A percentile compares a stretch with the other conserved stretches of the same genome.
phyloP scores from a whole-genome alignment of 192 early-diverging fungal genomes.

The Podila minutissima region DNA sequence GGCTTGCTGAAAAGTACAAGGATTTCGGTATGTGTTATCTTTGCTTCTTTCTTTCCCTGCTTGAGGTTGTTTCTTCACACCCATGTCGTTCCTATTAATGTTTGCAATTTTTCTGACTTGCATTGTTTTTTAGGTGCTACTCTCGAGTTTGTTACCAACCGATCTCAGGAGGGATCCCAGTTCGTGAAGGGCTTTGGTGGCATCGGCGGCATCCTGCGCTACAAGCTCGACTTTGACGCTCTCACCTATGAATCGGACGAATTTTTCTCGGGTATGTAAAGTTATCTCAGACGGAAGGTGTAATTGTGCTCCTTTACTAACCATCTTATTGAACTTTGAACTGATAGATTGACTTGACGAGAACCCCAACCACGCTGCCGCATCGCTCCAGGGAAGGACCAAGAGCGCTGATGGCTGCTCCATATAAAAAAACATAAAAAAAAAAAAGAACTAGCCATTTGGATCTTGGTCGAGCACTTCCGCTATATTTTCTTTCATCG shows the following conservation, averaged over 20 bases:
- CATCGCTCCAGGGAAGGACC: constrained; percentile 52
- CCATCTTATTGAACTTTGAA: not conserved
- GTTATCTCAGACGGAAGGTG: not conserved
- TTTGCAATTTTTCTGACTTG: not conserved
- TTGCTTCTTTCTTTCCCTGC: too few relatives aligned
- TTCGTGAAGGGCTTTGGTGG: constrained; percentile 99
- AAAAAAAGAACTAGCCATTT: too few relatives aligned
- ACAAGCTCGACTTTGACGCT: constrained; percentile 88
- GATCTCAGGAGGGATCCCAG: constrained; percentile 95
- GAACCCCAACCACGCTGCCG: constrained; percentile 35
- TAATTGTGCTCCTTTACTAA: not conserved
- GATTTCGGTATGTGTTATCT: constrained; percentile 72
- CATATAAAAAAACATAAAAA: too few relatives aligned
- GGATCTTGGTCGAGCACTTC: too few relatives aligned
- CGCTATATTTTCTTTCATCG: too few relatives aligned
- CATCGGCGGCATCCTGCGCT: constrained; percentile 95
- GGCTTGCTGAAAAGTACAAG: constrained; percentile 98
- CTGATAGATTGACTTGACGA: constrained; percentile 42
- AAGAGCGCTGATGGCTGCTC: too few relatives aligned
- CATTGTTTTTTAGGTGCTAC: constrained; percentile 64
- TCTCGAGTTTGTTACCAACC: constrained; percentile 96
- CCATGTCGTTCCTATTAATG: not conserved
- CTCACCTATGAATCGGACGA: constrained; percentile 72
- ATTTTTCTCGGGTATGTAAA: constrained; percentile 62
- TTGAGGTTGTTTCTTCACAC: not conserved